Conservation (phyloP, 2,329 filamentous ascomycete genomes). For the Tolypocladium tundrense region DNA sequence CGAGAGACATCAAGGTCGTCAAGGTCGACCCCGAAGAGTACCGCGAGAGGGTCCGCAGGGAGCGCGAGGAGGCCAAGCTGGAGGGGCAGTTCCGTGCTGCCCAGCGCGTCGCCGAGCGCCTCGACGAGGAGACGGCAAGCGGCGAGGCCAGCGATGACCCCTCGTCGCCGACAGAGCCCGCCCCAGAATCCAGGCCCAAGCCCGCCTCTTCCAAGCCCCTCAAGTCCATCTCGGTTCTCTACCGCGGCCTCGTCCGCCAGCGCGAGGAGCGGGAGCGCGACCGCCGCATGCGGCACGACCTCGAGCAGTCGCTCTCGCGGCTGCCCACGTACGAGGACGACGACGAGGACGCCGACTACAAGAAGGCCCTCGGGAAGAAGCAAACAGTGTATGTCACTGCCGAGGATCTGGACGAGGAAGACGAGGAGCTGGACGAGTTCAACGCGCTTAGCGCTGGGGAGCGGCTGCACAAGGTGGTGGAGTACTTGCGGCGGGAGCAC, state of each 20-base stretch:
- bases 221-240: conserved; percentile 65
- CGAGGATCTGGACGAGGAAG: conserved; percentile 66
- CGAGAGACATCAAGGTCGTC: conserved; percentile 43
- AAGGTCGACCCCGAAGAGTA: conserved; percentile 60
- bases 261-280: conserved; percentile 63
- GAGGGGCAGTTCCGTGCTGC: conserved; percentile 66
- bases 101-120: conserved; percentile 71
- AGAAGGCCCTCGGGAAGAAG: conserved; percentile 53
- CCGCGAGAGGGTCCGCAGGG: conserved; percentile 58
- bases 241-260: conserved; percentile 62
- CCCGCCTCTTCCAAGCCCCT: conserved; percentile 36
- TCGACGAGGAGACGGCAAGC: conserved; percentile 47
- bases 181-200: neutral
- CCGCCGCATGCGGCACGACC: conserved; percentile 50
- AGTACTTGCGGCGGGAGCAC: conserved; percentile 59
- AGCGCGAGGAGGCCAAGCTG: conserved; percentile 56
- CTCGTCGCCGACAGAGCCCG: neutral
- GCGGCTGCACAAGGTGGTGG: conserved; percentile 54
- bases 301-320: conserved; percentile 53
- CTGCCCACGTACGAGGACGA: conserved; percentile 57
- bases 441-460: conserved; percentile 58
- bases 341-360: conserved; percentile 64
- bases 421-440: conserved; percentile 72
- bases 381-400: conserved; percentile 46
- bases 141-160: conserved; percentile 8